Conservation (phyloP, 495 filamentous ascomycete species). For the Aspergillus sclerotioniger region DNA sequence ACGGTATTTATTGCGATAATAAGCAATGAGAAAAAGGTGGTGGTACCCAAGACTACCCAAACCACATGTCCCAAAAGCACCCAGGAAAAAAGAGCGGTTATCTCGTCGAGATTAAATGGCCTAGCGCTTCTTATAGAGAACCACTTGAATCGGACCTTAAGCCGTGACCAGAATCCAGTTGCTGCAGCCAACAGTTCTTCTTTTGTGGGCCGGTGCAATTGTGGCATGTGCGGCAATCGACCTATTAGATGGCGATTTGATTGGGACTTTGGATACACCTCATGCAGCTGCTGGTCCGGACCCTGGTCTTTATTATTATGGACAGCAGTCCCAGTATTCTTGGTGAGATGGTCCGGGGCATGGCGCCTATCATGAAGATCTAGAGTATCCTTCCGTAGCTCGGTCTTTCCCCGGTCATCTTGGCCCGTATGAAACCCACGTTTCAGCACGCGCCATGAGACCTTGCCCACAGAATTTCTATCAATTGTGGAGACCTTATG, state of each 20-base stretch:
- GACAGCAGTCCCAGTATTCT: constrained; percentile 12
- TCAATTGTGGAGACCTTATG: constrained; percentile 21
- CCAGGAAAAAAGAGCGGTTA: constrained; percentile 94
- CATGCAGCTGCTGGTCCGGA: constrained; percentile 1
- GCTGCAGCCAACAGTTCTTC: constrained; percentile 91
- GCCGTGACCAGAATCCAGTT: constrained; percentile 86
- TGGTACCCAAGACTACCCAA: constrained; percentile 93
- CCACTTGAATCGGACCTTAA: constrained; percentile 96
- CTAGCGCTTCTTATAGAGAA: constrained; percentile 89
- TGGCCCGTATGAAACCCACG: constrained; percentile 38
- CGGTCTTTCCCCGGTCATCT: constrained; percentile 15
- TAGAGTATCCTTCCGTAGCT: constrained; percentile 9
- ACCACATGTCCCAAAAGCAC: constrained; percentile 87
- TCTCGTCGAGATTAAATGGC: constrained; percentile 95
- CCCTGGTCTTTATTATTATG: background rate
- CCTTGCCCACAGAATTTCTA: constrained; percentile 11
- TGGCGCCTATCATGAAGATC: constrained; percentile 16
- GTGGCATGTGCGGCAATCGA: constrained; percentile 67
- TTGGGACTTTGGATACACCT: constrained; percentile 15
- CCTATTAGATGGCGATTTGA: constrained; percentile 52
- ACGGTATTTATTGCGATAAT: constrained; percentile 93
- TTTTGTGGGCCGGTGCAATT: constrained; percentile 82
- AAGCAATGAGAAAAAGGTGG: constrained; percentile 90
- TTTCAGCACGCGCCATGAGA: constrained; percentile 24
- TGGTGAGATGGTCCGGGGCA: background rate